These are phyloP conservation scores for Neonectria ditissima DNA, from an alignment of 2,329 filamentous ascomycete species.

Conservation along the genomic window DNA sequence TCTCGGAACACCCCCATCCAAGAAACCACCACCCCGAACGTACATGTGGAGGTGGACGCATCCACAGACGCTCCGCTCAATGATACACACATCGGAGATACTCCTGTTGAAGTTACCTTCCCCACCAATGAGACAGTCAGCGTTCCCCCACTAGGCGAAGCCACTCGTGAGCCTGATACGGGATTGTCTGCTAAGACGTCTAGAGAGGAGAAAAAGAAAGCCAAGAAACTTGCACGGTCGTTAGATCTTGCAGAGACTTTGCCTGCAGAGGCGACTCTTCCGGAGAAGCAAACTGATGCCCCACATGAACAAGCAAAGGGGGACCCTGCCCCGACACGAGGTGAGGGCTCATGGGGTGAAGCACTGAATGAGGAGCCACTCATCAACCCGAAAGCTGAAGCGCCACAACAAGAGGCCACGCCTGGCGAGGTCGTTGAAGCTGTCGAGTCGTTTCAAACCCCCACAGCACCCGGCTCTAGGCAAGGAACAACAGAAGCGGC, in stretches of 20 bases:
- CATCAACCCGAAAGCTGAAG: background rate
- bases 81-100: background rate
- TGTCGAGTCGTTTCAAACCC: background rate
- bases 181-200: constrained; percentile 39
- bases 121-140: background rate
- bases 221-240: constrained; percentile 47
- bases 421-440: background rate
- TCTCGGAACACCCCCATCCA: background rate
- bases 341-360: background rate
- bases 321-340: constrained; percentile 6
- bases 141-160: constrained; percentile 7
- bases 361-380: background rate
- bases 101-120: constrained; percentile 1
- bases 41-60: background rate
- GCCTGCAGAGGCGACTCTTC: constrained; percentile 5
- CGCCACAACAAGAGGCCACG: background rate
- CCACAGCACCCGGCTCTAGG: background rate
- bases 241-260: constrained; percentile 22
- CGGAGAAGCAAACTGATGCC: constrained; percentile 6
- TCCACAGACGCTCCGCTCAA: background rate
- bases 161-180: constrained; percentile 21
- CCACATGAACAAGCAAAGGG: constrained; percentile 9
- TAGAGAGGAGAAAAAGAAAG: constrained; percentile 53
- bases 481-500: background rate
- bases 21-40: constrained; percentile 4